Evolutionary conservation across 2,329 filamentous ascomycete genomes (phyloP), one percentile per base, ranked within the genome.

Genomic region (Aspergillus sp.): DNA sequence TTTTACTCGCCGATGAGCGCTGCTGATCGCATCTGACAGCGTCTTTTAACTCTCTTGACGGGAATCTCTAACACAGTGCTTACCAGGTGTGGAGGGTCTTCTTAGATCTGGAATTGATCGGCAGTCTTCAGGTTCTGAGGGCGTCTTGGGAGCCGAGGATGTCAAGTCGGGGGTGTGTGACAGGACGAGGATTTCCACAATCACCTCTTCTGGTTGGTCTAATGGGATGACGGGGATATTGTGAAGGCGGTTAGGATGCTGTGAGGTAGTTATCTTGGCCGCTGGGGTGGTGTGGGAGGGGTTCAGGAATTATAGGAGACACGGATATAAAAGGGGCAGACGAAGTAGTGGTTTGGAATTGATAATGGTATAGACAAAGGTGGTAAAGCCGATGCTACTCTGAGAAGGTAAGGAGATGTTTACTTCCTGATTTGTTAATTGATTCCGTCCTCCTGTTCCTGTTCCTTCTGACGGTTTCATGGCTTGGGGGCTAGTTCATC

Each of bases 31-130:
- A 41, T 33, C 35, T 35, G 52, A 49, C 43, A 4, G 11, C 40
- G 43, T 44, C 52, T 24, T 19, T 55, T 52, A 43, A 54, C 27
- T 52, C 52, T 24, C 24, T 55, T 52, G 56, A 54, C 43, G 5
- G 1, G 35, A 37, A 7, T n/a, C 35, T n/a, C 9, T 1, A n/a
- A n/a, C 35, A 14, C 39, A 31, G 21, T 12, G 17, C 44, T 39
- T 31, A 39, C 39, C n/a, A 8, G 35, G 23, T 14, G 21, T 11
- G 19, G 48, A n/a, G 17, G 45, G 50, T 40, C 50, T 45, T 27
- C 31, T 31, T 24, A 17, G 23, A n/a, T 44, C 33, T 12, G 31
- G 40, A 11, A 39, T 37, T 39, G 51, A 53, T 37, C 40, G 27
- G 8, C 27, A 17, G 17, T 17, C 19, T 37, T 39, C 40, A 17